Evolutionary conservation across 2,329 filamentous ascomycete genomes (phyloP).

Genomic region (Fusarium domesticum): DNA sequence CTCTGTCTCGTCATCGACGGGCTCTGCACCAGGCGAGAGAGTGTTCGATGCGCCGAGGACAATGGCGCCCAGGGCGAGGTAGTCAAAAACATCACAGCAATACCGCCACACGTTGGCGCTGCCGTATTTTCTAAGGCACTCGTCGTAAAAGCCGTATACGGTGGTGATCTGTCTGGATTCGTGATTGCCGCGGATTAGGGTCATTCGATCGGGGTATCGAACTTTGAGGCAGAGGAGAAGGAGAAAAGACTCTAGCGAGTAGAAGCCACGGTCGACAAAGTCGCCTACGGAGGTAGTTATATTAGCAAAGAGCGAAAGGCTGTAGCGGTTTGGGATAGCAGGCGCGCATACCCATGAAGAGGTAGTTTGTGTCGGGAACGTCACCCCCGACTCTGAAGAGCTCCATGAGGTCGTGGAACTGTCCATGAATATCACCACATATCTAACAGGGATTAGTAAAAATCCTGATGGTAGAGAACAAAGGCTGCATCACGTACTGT

Average conservation of each 20-base stretch:
- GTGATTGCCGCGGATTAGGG: constrained; percentile 90
- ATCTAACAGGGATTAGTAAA: constrained; percentile 51
- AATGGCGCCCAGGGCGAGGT: constrained; percentile 84
- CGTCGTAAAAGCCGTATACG: constrained; percentile 97
- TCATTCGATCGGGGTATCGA: constrained; percentile 95
- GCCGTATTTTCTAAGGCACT: constrained; percentile 93
- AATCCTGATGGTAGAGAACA: background rate
- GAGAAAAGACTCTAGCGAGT: constrained; percentile 94
- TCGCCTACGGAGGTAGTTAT: constrained; percentile 57
- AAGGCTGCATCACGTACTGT: constrained; percentile 59
- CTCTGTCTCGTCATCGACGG: constrained; percentile 71
- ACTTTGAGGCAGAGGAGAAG: constrained; percentile 95
- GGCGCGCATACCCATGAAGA: constrained; percentile 76
- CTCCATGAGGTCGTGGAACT: constrained; percentile 97
- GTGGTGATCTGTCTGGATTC: constrained; percentile 96
- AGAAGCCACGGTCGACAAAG: constrained; percentile 97
- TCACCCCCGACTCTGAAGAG: constrained; percentile 91
- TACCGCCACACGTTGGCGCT: constrained; percentile 96
- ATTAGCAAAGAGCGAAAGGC: constrained; percentile 11
- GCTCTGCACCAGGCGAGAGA: constrained; percentile 49
- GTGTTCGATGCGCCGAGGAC: constrained; percentile 80
- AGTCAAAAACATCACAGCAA: constrained; percentile 97
- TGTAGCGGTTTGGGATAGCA: background rate
- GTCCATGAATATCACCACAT: constrained; percentile 95
- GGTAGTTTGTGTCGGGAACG: constrained; percentile 91